Percentiles rank a stretch among this genome's conserved stretches.
Conservation (phyloP, 225 moss, liverwort and hornwort species). For the Sphagnum contortum region DNA sequence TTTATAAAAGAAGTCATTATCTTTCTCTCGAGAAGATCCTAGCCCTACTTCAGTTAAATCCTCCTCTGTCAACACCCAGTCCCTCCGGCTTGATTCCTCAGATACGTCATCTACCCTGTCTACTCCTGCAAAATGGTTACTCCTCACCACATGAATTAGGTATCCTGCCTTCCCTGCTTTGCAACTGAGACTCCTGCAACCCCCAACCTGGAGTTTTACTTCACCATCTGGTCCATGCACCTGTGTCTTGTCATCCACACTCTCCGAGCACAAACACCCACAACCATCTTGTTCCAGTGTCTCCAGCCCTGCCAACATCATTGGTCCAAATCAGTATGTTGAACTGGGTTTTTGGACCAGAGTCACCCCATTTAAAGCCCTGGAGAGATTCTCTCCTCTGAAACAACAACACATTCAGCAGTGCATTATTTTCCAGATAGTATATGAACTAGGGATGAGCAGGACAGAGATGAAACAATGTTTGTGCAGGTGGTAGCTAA, state of each 20-base stretch:
- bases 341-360: not conserved
- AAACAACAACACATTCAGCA: too few relatives aligned
- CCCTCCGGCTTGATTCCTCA: slow-evolving; percentile 30
- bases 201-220: slow-evolving; percentile 10
- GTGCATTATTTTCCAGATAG: too few relatives aligned
- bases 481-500: too few relatives aligned
- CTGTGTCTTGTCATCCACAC: slow-evolving; percentile 11
- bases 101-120: slow-evolving; percentile 20
- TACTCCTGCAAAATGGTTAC: slow-evolving; percentile 55
- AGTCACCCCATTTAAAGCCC: too few relatives aligned
- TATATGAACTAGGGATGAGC: too few relatives aligned
- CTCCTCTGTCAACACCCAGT: slow-evolving; percentile 43
- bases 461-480: too few relatives aligned
- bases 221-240: slow-evolving; percentile 9
- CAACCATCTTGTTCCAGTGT: slow-evolving; percentile 13
- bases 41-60: slow-evolving; percentile 11
- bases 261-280: slow-evolving; percentile 30
- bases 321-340: not conserved
- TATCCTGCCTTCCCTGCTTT: slow-evolving; percentile 36
- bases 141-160: slow-evolving; percentile 42
- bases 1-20: slow-evolving; percentile 59
- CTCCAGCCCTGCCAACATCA: slow-evolving; percentile 6
- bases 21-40: slow-evolving; percentile 29
- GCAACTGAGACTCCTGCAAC: slow-evolving; percentile 50
- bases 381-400: not conserved